Evolutionary conservation across 2,329 filamentous ascomycete species (phyloP).

Genomic region (Penicillium frequentans): DNA sequence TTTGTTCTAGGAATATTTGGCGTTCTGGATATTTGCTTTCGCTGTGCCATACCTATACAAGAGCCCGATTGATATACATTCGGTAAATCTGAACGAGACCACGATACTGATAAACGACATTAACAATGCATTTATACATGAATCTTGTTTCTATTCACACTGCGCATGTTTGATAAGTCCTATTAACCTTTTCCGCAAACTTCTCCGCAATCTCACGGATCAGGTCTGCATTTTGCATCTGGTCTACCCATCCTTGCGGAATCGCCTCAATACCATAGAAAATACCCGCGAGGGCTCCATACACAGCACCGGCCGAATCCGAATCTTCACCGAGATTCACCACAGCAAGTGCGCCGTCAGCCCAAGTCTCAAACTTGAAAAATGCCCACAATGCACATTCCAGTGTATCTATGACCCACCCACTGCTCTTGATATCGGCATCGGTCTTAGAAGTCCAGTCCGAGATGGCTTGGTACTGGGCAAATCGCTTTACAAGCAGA

Average conservation of each 20-base stretch:
- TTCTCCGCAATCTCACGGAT: conserved; percentile 15
- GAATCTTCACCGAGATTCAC: conserved; percentile 47
- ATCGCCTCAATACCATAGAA: conserved; percentile 41
- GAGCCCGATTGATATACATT: not conserved
- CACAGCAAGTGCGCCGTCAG: conserved; percentile 39
- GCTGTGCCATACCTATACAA: not conserved
- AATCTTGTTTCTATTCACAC: not conserved
- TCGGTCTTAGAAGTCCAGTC: conserved; percentile 27
- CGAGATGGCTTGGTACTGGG: conserved; percentile 11
- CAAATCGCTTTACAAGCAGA: conserved; percentile 8
- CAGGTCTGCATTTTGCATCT: conserved; percentile 25
- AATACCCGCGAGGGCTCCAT: conserved; percentile 44
- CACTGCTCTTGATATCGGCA: conserved; percentile 34
- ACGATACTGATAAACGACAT: not conserved
- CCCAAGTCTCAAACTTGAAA: conserved; percentile 39
- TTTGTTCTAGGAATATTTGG: no score
- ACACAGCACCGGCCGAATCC: conserved; percentile 47
- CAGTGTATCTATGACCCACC: conserved; percentile 45
- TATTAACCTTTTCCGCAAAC: conserved; percentile 2
- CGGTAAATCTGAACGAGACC: not conserved
- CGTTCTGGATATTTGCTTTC: not conserved
- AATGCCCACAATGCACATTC: conserved; percentile 46
- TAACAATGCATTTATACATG: not conserved
- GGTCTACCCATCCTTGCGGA: conserved; percentile 30
- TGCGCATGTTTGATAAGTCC: not conserved